Conservation (phyloP, 164 flowering plant species). For the Sextonia rubra region DNA sequence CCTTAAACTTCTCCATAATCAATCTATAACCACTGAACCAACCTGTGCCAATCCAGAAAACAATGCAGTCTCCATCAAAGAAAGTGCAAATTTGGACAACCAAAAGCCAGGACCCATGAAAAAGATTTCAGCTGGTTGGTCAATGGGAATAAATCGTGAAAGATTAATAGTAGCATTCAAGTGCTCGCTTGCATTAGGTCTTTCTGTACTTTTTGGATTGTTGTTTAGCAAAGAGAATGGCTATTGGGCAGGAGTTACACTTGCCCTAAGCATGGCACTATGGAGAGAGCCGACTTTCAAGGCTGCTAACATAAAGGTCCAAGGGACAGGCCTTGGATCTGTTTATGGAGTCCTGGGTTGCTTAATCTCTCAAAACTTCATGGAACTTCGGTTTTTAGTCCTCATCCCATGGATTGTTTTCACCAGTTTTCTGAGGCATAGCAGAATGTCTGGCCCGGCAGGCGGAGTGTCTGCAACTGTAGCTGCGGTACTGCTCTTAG, state of each 20-base stretch:
- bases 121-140: slow-evolving; percentile 2
- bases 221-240: slow-evolving; percentile 61
- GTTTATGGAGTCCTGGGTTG: slow-evolving; percentile 78
- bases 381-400: slow-evolving; percentile 47
- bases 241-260: slow-evolving; percentile 71
- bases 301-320: slow-evolving; percentile 64
- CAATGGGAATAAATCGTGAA: slow-evolving; percentile 12
- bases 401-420: slow-evolving; percentile 86
- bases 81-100: slow-evolving; percentile 5
- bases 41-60: slow-evolving; percentile 1
- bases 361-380: slow-evolving; percentile 45
- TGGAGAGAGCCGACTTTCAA: slow-evolving; percentile 69
- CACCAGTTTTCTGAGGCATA: slow-evolving; percentile 52
- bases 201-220: slow-evolving; percentile 64
- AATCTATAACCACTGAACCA: slow-evolving; percentile 14
- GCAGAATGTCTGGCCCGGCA: slow-evolving; percentile 77
- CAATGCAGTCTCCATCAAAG: slow-evolving; percentile 2
- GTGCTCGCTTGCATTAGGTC: slow-evolving; percentile 63
- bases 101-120: slow-evolving; percentile 14
- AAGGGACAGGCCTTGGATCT: slow-evolving; percentile 81
- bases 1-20: slow-evolving; percentile 42
- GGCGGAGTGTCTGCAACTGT: slow-evolving; percentile 75
- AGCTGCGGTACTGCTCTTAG: slow-evolving; percentile 71
- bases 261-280: slow-evolving; percentile 56
- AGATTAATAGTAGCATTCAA: slow-evolving; percentile 60